Evolutionary conservation across 140 eudicot species (phyloP), one percentile per base, ranked within the genome.

Genomic region (Senecio squalidus): DNA sequence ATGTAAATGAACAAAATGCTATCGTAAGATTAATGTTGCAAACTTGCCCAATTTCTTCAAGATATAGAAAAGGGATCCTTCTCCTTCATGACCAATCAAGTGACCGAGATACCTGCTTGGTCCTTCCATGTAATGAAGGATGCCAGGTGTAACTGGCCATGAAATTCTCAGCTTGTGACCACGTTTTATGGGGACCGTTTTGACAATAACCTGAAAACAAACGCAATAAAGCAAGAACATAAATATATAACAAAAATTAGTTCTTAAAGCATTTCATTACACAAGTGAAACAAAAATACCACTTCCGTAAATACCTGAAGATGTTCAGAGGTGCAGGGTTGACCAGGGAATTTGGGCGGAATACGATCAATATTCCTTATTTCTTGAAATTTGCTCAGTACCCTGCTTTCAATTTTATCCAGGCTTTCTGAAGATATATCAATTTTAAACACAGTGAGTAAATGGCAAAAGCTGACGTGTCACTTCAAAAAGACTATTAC

Each of bases 51-150:
- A 67, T 45, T 74, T 83, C 73, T 91, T 91, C 80, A 91, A 79
- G 79, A 78, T 60, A 75, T 81, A 86, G 68, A 86, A 91, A 58
- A 91, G 67, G 66, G 98, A 91, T 74, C 96, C 98, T 81, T 86
- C 95, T 77, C 91, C 98, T 81, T 91, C 95, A 67, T 91, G 98
- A 79, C 98, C 96, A 76, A 86, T 91, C 68, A 91, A 82, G 75
- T 91, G 98, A 58, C 94, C 85, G 46, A 91, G 94, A 79, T 91
- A 91, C 78, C 84, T 81, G 77, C 78, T 66, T 26, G 98, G 83
- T 25, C 94, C 94, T 81, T 91, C 98, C 73, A 60, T 77, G 79
- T 91, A 91, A 74, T 86, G 83, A 70, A 21, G 91, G 70, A 86
- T 86, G 62, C 80, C 82, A 38, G 98, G 95, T 53, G 95, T 78